Evolutionary conservation across 352 stramenopile species (phyloP), one percentile per base, ranked within the genome.

Genomic region (Phytophthora brassicae): DNA sequence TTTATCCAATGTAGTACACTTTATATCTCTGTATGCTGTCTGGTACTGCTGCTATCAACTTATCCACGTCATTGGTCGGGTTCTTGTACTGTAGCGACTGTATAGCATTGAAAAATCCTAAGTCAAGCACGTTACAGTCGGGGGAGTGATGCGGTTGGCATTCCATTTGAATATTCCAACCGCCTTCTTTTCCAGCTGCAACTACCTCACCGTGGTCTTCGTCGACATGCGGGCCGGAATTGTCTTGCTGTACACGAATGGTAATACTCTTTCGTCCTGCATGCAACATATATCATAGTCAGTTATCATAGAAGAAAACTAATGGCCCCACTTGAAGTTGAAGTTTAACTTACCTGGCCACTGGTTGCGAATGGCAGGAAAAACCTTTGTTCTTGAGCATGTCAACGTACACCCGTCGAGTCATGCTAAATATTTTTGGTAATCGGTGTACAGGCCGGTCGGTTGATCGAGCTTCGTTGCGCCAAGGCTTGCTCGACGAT

Each of bases 391-490:
- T 33, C 33, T 46, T 53, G 6, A 64, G 20, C 26, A 64, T 47
- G 11, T 52, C 14, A 12, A 51, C 33, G 39, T 60, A 52, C 3
- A 45, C 17, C 4, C 4, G 7, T 46, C 43, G 44, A 11, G 54
- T 35, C 56, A 58, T 57, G 29, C 31, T 52, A 17, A n/a, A 58
- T 26, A 29, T 58, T 58, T n/a, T 47, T 57, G 31, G 47, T 64
- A 8, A 58, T 48, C n/a, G 31, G 56, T 6, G 49, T 51, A 3
- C 39, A 19, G 5, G 19, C 23, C 17, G 12, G 3, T 26, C 29
- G 39, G 17, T 44, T 58, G 12, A 45, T 44, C 6, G 38, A 35
- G 23, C n/a, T 41, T 2, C 31, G 31, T 14, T 47, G 35, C 5
- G 38, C 56, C n/a, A 23, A 17, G 28, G 22, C n/a, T 19, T 36